Base-by-base conservation (phyloP, 2,329 filamentous ascomycete species). In the Chaetomium sp. region DNA sequence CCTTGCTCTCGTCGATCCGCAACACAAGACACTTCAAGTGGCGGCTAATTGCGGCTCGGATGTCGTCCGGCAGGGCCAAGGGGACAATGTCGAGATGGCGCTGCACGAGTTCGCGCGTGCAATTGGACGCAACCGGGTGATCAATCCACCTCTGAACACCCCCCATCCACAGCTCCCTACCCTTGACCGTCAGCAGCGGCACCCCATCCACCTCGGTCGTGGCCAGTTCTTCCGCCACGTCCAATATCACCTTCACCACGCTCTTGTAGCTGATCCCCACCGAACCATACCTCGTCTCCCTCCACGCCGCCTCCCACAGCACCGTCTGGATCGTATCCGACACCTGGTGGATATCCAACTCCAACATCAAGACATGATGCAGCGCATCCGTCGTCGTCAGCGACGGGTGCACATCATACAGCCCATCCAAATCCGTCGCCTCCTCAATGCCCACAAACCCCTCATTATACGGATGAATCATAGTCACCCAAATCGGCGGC, bases 351-450 rank as follows among this genome's bases (percentile, higher is more conserved):
- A 69, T 50, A 16, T 68, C 66, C 25, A 71, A 23, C 62, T 73
- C 71, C 12, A 73, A 19, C 7, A 73, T 66, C 16, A 73, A 59
- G 7, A 73, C 72, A 33, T 73, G 72, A 23, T 73, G 71, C 53
- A 66, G 68, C 25, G 72, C 72, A 49, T 74, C 72, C n/a, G 71
- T 72, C 2, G 71, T 73, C 29, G 70, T 71, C 12, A 74, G 68
- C 7, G 68, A 70, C 29, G 72, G 72, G 23, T 73, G 72, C 2
- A 73, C 71, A 56, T 73, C 72, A 51, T 73, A 73, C 50, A 71
- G 67, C n/a, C 71, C 71, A 61, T 74, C 72, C 1, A 74, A 61
- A 33, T 73, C 70, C n/a, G 69, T 68, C 10, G 68, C 69, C 19
- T 67, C 65, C 9, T 70, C 69, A 0, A 67, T 64, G 4, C 63